A percentile compares a stretch with the other conserved stretches of the same genome.
Conservation (phyloP, 257 asterid genomes). For the Penstemon barbatus region DNA sequence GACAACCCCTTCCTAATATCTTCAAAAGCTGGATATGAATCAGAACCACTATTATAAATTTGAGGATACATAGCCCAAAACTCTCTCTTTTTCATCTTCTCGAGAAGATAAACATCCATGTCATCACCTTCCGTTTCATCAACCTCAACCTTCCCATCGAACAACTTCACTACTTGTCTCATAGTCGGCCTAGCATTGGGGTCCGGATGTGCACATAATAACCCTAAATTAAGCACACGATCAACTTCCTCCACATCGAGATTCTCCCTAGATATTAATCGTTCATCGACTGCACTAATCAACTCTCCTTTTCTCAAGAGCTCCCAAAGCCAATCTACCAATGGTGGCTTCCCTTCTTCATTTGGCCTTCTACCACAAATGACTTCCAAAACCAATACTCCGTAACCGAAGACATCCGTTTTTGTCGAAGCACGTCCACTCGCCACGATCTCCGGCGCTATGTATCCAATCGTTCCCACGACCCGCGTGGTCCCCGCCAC, state of each 20-base stretch:
- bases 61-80: slow-evolving; percentile 45
- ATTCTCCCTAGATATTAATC: slow-evolving; percentile 35
- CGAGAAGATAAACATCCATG: slow-evolving; percentile 47
- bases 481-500: slow-evolving; percentile 48
- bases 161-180: slow-evolving; percentile 64
- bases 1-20: slow-evolving; percentile 48
- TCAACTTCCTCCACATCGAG: slow-evolving; percentile 45
- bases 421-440: slow-evolving; percentile 55
- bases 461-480: slow-evolving; percentile 60
- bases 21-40: slow-evolving; percentile 63
- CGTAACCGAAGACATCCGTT: slow-evolving; percentile 51
- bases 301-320: slow-evolving; percentile 37
- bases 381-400: slow-evolving; percentile 53
- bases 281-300: slow-evolving; percentile 39
- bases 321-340: slow-evolving; percentile 52
- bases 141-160: slow-evolving; percentile 46
- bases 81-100: slow-evolving; percentile 41
- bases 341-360: slow-evolving; percentile 46
- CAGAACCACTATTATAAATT: slow-evolving; percentile 31
- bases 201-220: slow-evolving; percentile 54
- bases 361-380: slow-evolving; percentile 57
- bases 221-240: slow-evolving; percentile 53
- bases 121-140: slow-evolving; percentile 43
- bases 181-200: slow-evolving; percentile 55
- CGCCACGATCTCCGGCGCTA: slow-evolving; percentile 55